Conservation (phyloP, 2,329 filamentous ascomycete genomes). For the Botrytis cinerea region DNA sequence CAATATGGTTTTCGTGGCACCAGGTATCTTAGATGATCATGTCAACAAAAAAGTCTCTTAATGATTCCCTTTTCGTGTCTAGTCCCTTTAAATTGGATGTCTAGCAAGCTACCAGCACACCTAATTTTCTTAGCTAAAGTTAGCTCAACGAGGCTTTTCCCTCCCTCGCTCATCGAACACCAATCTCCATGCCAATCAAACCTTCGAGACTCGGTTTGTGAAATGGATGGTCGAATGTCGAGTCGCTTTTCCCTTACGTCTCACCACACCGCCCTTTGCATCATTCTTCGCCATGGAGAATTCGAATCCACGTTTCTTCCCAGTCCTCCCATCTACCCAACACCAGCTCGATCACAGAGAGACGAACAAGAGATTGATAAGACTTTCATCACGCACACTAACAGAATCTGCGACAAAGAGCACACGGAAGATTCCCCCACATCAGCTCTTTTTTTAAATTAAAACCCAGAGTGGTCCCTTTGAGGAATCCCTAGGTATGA, state of each 20-base stretch:
- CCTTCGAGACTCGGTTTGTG: neutral
- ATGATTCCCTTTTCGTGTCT: slow-evolving; percentile 6
- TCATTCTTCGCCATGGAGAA: neutral
- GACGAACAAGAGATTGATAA: slow-evolving; percentile 8
- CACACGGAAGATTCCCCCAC: neutral
- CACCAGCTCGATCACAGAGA: neutral
- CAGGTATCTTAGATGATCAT: slow-evolving; percentile 4
- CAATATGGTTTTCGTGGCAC: slow-evolving; percentile 4
- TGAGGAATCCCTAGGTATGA: neutral
- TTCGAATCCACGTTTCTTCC: neutral
- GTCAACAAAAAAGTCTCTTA: neutral
- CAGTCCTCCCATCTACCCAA: neutral
- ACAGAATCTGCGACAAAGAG: slow-evolving; percentile 11
- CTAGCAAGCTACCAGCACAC: neutral
- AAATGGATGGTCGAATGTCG: neutral
- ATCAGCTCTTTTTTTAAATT: slow-evolving; percentile 11
- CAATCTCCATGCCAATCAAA: slow-evolving; percentile 5
- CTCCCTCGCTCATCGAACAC: neutral
- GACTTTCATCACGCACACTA: neutral
- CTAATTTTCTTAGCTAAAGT: neutral
- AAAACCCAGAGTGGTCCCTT: neutral
- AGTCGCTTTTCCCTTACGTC: slow-evolving; percentile 5
- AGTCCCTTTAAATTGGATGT: slow-evolving; percentile 1
- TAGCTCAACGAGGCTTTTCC: slow-evolving; percentile 3
- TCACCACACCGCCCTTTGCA: slow-evolving; percentile 6